Evolutionary conservation across 2,329 filamentous ascomycete species (phyloP).

Genomic region (Mycosphaerella sp.): DNA sequence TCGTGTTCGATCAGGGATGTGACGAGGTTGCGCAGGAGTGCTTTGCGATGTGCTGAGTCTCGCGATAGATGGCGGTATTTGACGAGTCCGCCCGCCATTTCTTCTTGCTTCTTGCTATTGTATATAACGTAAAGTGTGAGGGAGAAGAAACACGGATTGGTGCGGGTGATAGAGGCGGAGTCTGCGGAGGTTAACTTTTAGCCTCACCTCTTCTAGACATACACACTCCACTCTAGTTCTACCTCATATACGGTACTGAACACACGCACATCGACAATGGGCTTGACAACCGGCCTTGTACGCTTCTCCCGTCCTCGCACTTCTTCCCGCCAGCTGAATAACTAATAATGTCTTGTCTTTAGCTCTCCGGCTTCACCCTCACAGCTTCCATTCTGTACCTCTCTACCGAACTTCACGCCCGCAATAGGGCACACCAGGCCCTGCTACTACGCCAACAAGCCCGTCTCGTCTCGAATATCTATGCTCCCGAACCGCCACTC

Average conservation of each 20-base stretch:
- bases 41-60: slow-evolving; percentile 78
- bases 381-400: slow-evolving; percentile 43
- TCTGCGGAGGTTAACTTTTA: slow-evolving; percentile 1
- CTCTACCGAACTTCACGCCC: slow-evolving; percentile 39
- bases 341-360: background rate
- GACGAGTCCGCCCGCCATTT: slow-evolving; percentile 78
- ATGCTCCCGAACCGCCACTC: slow-evolving; percentile 39
- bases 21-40: slow-evolving; percentile 90
- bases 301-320: slow-evolving; percentile 13
- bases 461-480: slow-evolving; percentile 39
- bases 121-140: background rate
- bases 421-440: slow-evolving; percentile 43
- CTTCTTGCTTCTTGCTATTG: background rate
- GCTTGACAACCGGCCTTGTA: slow-evolving; percentile 50
- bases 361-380: slow-evolving; percentile 48
- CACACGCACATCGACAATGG: slow-evolving; percentile 27
- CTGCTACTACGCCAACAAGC: slow-evolving; percentile 44
- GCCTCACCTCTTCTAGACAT: background rate
- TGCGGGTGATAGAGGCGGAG: background rate
- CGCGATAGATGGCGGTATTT: slow-evolving; percentile 88
- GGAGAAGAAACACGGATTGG: background rate
- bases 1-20: slow-evolving; percentile 92
- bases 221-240: too few species aligned
- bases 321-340: background rate
- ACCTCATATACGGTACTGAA: slow-evolving; percentile 1